phyloP scores from a whole-genome alignment of 805 yeast genomes.

The Metschnikowia colocasiae region DNA sequence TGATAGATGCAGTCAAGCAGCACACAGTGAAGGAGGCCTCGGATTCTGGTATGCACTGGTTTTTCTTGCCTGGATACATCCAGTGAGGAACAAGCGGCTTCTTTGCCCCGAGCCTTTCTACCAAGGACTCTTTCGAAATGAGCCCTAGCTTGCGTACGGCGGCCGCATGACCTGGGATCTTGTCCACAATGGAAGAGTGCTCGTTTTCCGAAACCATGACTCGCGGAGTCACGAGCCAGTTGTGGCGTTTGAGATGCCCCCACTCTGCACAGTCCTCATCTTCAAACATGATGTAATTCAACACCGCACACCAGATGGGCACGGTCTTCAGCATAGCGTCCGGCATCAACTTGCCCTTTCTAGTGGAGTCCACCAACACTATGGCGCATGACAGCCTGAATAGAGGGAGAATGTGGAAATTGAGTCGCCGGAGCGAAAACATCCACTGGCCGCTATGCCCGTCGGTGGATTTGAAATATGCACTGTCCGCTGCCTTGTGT shows the following conservation, averaged over 20 bases:
- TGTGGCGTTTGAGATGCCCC: slow-evolving; percentile 12
- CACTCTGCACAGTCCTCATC: slow-evolving; percentile 9
- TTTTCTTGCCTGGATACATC: slow-evolving; percentile 53
- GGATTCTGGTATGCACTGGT: slow-evolving; percentile 1
- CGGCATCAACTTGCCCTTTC: slow-evolving; percentile 81
- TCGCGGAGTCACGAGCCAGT: slow-evolving; percentile 48
- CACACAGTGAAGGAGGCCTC: slow-evolving; percentile 10
- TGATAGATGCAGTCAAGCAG: slow-evolving; percentile 17
- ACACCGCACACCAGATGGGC: slow-evolving; percentile 88
- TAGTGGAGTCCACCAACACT: slow-evolving; percentile 75
- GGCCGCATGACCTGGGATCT: slow-evolving; percentile 47
- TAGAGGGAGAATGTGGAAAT: slow-evolving; percentile 61
- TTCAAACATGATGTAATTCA: slow-evolving; percentile 53
- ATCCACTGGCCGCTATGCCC: slow-evolving; percentile 84
- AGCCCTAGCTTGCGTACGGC: slow-evolving; percentile 41
- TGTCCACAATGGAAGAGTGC: slow-evolving; percentile 43
- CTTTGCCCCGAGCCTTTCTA: slow-evolving; percentile 22
- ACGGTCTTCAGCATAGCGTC: slow-evolving; percentile 84
- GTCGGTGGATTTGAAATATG: slow-evolving; percentile 87
- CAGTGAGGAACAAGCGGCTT: slow-evolving; percentile 65
- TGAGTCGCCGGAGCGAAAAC: slow-evolving; percentile 69
- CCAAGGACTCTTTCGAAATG: slow-evolving; percentile 31
- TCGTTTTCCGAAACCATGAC: slow-evolving; percentile 58
- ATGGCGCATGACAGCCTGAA: slow-evolving; percentile 44
- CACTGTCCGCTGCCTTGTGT: slow-evolving; percentile 35